Base-by-base conservation (phyloP, 2,329 filamentous ascomycete genomes). In the Lachnellula arida region DNA sequence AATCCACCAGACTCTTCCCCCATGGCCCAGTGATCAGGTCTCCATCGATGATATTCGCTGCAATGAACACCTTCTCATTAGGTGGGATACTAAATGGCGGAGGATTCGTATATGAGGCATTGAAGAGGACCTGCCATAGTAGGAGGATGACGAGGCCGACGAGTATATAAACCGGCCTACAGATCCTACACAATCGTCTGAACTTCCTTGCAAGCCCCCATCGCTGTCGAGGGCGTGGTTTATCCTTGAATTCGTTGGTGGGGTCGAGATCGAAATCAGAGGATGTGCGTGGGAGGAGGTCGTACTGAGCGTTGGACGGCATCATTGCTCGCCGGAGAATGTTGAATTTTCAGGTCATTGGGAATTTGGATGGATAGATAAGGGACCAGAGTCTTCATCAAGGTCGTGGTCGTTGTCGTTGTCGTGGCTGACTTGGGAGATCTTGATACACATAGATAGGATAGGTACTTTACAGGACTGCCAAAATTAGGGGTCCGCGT, bases 31-130 rank as follows among this genome's bases (percentile, higher is more conserved):
- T 72, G 0, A 85, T 80, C 19, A 91, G 72, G 2, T 78, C 73
- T 1, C 85, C 86, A 64, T 91, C 86, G 63, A 87, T 87, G 53
- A 91, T 76, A 64, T 85, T 88, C 15, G 87, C 82, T 1, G 85
- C 85, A 51, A 91, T 87, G 66, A 87, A 91, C n/a, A 91, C 75
- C 64, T 84, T 87, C 68, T 90, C 85, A 49, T 81, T 75, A 46
- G 61, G 57, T 0, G 68, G 62, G 57, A 76, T 76, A 57, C 75
- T 75, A 58, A 77, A 76, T 2, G 65, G 58, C 7, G 73, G 74
- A 2, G 71, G 72, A 32, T 67, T 66, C 7, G 65, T 69, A 60
- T 80, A 80, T 1, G 76, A 78, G 0, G 75, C 73, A 8, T 73
- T 73, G 35, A 78, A 68, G 5, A 60, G 35, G 2, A 65, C 9